Base-by-base conservation (phyloP, 2,329 filamentous ascomycete species). In the Fusarium sterilihyphosum region DNA sequence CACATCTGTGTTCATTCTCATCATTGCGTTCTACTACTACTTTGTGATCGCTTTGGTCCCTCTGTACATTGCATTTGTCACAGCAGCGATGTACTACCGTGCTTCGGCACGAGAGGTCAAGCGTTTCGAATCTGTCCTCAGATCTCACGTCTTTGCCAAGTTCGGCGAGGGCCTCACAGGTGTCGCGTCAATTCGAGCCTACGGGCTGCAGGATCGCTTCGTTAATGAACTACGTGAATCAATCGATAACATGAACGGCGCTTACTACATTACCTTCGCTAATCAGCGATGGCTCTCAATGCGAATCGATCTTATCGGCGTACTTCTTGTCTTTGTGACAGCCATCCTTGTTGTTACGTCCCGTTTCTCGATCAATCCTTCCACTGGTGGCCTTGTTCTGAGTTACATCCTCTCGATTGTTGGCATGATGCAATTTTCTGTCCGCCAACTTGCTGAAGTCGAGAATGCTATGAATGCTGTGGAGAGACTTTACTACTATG, bases 381-480 rank as follows among this genome's bases (percentile, higher is more conserved):
- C 93, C 57, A 97, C 94, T 64, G 92, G 91, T 52, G 96, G 96
- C 26, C 86, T 98, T 44, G 95, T 98, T 1, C 88, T 99, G 29
- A 96, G 93, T 53, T 98, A 98, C 82, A 97, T 98, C 79, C 88
- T 99, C 24, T 90, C 92, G 20, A 97, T 98, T 78, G 95, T 97
- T 24, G 94, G 97, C 82, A 95, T 98, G 93, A 92, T 98, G 74
- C 96, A 98, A 80, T 98, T 98, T 82, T 96, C 94, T 2, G 94
- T 98, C 24, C 91, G 96, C 24, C 96, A 98, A 83, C 88, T 98
- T 13, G 96, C 96, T 33, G 96, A 98, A 82, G 94, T 98, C 14
- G 96, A 98, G 83, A 98, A 98, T 83, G 94, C 95, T 80, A 98
- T 98, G 96, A 98, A 98, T 81, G 92, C 95, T 1, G 96, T 97